Evolutionary conservation across 2,329 filamentous ascomycete species (phyloP), one percentile per base, ranked within the genome.

Genomic region (Aureobasidium subglaciale): DNA sequence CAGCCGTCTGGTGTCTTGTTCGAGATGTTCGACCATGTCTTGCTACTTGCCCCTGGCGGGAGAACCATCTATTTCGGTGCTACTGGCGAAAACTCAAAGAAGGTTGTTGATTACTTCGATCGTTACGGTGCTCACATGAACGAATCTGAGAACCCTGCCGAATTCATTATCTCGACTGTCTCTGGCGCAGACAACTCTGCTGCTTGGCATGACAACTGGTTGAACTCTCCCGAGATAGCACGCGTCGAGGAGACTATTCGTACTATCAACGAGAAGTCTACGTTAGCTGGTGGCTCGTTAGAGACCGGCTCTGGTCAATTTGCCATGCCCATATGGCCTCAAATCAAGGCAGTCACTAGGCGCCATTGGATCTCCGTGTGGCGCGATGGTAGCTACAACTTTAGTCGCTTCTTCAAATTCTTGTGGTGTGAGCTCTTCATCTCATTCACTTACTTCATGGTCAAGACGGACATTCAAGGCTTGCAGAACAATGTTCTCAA

Each of bases 71-170:
- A 75, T 66, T 76, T 75, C 58, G 75, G 76, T 13, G 66, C 72
- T 24, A 71, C 75, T 24, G 74, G 74, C 48, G 55, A 71, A 20
- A 70, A 74, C 58, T 74, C 71, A 0, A 62, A 60, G 7, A 71
- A 64, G 0, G 65, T 76, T 0, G 62, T 74, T 3, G 61, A 73
- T 30, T 76, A 76, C 67, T 90, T 91, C 56, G 86, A 87, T 65
- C 64, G 70, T 9, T 80, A 86, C 56, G 86, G 86, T 3, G 84
- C 81, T 1, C 74, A 80, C 2, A 70, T 72, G 45, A 87, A 85
- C 67, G 83, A 83, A 1, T 63, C 73, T 1, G 80, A 81, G 6
- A 92, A 92, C 70, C 88, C 87, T 9, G 87, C 87, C 38, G 87
- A 90, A 68, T 88, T 83, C 81, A 89, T 90, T 85, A 66, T 78